These are phyloP conservation scores for Pseudocercospora crystallina DNA, from an alignment of 2,329 filamentous ascomycete genomes.

Conservation along the genomic window DNA sequence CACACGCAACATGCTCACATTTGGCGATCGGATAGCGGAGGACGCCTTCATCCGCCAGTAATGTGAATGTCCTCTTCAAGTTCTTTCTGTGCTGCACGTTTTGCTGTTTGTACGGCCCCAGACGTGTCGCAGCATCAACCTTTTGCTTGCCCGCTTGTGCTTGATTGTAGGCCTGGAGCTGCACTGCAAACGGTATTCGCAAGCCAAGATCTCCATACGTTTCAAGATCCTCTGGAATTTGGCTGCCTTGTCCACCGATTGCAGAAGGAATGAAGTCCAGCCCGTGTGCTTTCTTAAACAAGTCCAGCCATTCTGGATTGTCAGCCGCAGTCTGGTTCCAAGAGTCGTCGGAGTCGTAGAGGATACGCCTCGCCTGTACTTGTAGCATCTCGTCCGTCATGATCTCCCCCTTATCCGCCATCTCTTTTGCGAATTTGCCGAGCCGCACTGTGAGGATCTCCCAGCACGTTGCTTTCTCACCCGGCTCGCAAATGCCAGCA, in stretches of 20 bases:
- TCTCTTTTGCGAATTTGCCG: slow-evolving; percentile 45
- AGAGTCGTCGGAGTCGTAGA: slow-evolving; percentile 50
- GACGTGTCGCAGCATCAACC: slow-evolving; percentile 13
- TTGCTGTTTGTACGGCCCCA: slow-evolving; percentile 17
- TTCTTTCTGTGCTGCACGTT: slow-evolving; percentile 13
- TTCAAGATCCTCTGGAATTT: slow-evolving; percentile 37
- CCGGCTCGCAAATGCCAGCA: not conserved
- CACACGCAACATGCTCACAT: slow-evolving; percentile 29
- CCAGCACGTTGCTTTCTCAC: slow-evolving; percentile 45
- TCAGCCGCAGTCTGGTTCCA: slow-evolving; percentile 47
- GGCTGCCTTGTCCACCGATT: slow-evolving; percentile 32
- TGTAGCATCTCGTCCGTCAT: slow-evolving; percentile 54
- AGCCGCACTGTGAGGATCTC: slow-evolving; percentile 50
- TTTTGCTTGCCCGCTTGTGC: slow-evolving; percentile 15
- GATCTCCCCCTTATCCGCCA: slow-evolving; percentile 39
- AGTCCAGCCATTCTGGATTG: slow-evolving; percentile 47
- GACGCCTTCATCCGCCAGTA: slow-evolving; percentile 25
- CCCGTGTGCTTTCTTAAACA: slow-evolving; percentile 52
- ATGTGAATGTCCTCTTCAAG: slow-evolving; percentile 20
- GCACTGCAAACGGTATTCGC: slow-evolving; percentile 35
- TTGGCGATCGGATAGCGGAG: slow-evolving; percentile 21
- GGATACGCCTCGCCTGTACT: slow-evolving; percentile 45
- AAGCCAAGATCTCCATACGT: slow-evolving; percentile 37
- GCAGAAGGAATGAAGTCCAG: slow-evolving; percentile 37
- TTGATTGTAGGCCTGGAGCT: slow-evolving; percentile 33